A percentile compares a stretch with the other conserved stretches of the same genome.
Conservation (phyloP, 371 early-diverging fungal species). For the Paraphysoderma sedebokerense region DNA sequence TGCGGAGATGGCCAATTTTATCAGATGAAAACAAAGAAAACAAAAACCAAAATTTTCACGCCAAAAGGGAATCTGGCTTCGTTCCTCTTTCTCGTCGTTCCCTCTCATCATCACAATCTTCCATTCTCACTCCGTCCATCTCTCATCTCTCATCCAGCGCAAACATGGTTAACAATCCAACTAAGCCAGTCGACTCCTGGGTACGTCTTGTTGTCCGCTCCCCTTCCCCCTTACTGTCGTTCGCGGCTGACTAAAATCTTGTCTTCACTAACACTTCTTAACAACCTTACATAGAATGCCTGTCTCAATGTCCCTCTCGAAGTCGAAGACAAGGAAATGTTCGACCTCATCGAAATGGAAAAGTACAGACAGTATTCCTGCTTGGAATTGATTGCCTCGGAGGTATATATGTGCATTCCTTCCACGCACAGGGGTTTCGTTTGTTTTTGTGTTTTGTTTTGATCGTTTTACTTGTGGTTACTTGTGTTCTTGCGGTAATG, state of each 20-base stretch:
- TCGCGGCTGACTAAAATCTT: not conserved
- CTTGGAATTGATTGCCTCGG: conserved; percentile 96
- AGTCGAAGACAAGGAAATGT: conserved; percentile 83
- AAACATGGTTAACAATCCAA: not conserved
- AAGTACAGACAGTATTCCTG: conserved; percentile 93
- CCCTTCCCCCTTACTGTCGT: too few species aligned
- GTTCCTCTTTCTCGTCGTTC: too few species aligned
- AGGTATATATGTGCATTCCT: conserved; percentile 30
- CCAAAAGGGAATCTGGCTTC: too few species aligned
- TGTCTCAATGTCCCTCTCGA: conserved; percentile 57
- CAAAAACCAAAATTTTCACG: not conserved
- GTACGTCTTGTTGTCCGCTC: not conserved
- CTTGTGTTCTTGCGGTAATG: too few species aligned
- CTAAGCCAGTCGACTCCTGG: conserved; percentile 1
- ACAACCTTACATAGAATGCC: conserved; percentile 24
- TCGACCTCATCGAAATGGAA: conserved; percentile 83
- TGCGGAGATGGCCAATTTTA: not conserved
- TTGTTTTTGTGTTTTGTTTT: conserved; percentile 2
- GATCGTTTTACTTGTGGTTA: not conserved
- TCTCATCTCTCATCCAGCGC: not conserved
- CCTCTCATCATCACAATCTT: too few species aligned
- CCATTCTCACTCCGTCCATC: not conserved
- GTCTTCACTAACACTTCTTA: not conserved
- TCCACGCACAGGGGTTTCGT: not conserved
- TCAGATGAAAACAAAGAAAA: not conserved